These are phyloP conservation scores for Boechera divaricarpa DNA, from an alignment of 345 rosid species.

Conservation along the genomic window DNA sequence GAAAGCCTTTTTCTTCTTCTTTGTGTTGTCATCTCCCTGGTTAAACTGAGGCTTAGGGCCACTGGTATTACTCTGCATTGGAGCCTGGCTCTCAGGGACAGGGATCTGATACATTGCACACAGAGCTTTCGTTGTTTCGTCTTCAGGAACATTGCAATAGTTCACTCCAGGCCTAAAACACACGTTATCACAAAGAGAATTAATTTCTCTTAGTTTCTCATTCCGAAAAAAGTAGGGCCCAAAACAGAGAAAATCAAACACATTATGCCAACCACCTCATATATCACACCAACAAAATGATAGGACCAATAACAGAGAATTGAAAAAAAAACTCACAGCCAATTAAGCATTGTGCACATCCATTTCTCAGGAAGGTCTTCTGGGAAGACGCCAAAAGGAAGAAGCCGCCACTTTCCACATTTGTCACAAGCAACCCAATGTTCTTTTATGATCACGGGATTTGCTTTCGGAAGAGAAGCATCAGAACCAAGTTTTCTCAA, in stretches of 20 bases:
- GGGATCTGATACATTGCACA: constrained; percentile 53
- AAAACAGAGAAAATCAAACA: constrained; percentile 20
- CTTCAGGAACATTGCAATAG: constrained; percentile 72
- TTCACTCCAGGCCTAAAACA: constrained; percentile 85
- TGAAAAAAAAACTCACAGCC: constrained; percentile 86
- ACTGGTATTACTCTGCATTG: constrained; percentile 49
- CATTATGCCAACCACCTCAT: constrained; percentile 27
- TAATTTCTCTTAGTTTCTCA: constrained; percentile 25
- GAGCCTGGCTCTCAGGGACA: constrained; percentile 52
- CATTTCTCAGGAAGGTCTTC: constrained; percentile 85
- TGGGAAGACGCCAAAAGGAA: constrained; percentile 72
- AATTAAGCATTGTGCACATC: constrained; percentile 91
- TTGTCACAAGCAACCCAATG: constrained; percentile 92
- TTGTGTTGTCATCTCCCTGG: constrained; percentile 40
- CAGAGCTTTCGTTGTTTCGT: constrained; percentile 77
- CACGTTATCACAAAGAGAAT: constrained; percentile 32
- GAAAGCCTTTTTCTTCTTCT: constrained; percentile 58
- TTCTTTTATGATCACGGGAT: constrained; percentile 65
- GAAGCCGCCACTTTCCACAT: constrained; percentile 93
- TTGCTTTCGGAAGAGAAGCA: constrained; percentile 49
- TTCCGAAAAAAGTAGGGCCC: constrained; percentile 9
- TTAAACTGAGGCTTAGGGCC: constrained; percentile 36
- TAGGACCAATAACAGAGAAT: constrained; percentile 1
- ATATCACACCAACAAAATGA: constrained; percentile 13
- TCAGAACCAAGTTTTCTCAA: constrained; percentile 50